Evolutionary conservation across 2,329 filamentous ascomycete genomes (phyloP).

Genomic region (Teratosphaeria viscida): DNA sequence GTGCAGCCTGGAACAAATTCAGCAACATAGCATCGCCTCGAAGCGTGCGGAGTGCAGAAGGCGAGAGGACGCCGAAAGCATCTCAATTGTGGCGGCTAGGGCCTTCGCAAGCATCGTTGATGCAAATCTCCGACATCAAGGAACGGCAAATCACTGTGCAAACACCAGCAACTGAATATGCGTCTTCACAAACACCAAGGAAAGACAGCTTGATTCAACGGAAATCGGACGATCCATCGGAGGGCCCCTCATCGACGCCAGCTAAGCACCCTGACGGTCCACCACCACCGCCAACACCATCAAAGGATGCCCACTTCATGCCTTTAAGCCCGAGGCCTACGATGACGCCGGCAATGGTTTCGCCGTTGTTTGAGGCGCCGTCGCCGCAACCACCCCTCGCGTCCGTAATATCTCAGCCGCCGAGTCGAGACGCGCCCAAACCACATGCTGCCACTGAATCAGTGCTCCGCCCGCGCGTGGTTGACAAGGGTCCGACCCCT

Average conservation of each 20-base stretch:
- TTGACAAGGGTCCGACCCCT: conserved; percentile 4
- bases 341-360: neutral
- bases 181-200: conserved; percentile 2
- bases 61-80: conserved; percentile 4
- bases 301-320: neutral
- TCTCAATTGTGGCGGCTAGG: neutral
- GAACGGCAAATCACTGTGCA: neutral
- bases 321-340: neutral
- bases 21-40: neutral
- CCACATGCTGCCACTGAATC: neutral
- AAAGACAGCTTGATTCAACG: conserved; percentile 2
- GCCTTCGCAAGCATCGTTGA: neutral
- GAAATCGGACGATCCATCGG: neutral
- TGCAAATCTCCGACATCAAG: neutral
- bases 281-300: neutral
- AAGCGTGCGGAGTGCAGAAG: neutral
- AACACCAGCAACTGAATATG: neutral
- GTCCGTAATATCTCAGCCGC: neutral
- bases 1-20: conserved; percentile 1
- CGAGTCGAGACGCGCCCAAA: neutral
- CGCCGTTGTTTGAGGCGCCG: neutral
- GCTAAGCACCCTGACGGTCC: neutral
- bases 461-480: neutral
- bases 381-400: neutral
- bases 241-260: neutral